Conservation (phyloP, 1,284 basidiomycete genomes). For the Cutaneotrichosporon sp. region DNA sequence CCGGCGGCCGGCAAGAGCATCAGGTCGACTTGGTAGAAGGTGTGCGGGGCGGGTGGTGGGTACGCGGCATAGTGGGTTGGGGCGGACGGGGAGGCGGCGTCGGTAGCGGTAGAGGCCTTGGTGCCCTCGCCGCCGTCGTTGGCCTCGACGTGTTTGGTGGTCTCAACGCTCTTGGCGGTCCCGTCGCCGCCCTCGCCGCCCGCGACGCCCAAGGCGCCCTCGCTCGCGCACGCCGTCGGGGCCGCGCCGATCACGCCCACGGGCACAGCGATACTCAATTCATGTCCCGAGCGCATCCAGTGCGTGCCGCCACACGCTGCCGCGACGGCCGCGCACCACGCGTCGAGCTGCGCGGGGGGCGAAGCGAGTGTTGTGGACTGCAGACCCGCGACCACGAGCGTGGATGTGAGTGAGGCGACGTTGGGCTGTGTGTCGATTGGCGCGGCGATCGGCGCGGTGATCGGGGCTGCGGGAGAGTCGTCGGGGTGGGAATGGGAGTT, state of each 20-base stretch:
- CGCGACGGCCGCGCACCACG: constrained; percentile 14
- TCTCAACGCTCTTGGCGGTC: too few relatives aligned
- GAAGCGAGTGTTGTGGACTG: neutral
- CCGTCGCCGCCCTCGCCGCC: neutral
- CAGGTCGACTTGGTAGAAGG: constrained; percentile 37
- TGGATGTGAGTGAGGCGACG: neutral
- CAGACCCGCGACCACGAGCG: neutral
- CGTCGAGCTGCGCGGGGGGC: neutral
- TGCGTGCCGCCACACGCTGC: constrained; percentile 7
- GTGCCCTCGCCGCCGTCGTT: too few relatives aligned
- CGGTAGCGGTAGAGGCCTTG: too few relatives aligned
- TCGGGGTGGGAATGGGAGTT: too few relatives aligned
- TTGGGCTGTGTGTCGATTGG: too few relatives aligned
- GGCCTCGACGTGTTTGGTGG: too few relatives aligned
- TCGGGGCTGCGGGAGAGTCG: too few relatives aligned
- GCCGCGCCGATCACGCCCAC: neutral
- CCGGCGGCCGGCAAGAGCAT: constrained; percentile 15
- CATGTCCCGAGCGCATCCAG: constrained; percentile 5
- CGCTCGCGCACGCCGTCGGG: neutral
- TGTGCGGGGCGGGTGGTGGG: neutral
- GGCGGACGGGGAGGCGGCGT: too few relatives aligned
- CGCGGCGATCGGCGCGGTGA: too few relatives aligned
- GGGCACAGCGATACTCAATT: constrained; percentile 11
- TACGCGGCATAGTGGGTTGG: too few relatives aligned
- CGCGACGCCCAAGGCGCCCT: too few relatives aligned